Evolutionary conservation across 805 yeast genomes (phyloP).

Genomic region (Candida coquimbonensis): DNA sequence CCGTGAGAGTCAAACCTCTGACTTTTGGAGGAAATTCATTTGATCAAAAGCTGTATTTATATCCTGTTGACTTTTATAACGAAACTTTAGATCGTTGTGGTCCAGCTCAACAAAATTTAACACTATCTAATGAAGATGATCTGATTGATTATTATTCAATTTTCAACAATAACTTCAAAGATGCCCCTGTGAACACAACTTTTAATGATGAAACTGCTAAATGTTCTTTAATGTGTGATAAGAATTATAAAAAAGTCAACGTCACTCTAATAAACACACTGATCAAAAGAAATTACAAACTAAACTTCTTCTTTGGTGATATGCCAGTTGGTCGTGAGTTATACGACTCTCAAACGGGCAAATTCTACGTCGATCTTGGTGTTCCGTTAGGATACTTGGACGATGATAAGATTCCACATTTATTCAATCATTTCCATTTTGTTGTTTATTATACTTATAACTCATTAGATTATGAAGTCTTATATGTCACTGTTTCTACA

Average conservation of each 20-base stretch:
- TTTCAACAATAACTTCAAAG: conserved; percentile 12
- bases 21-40: conserved; percentile 23
- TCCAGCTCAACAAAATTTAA: conserved; percentile 9
- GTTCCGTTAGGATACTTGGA: conserved; percentile 26
- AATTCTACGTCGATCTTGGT: conserved; percentile 23
- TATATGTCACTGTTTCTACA: conserved; percentile 22
- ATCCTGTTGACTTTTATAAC: conserved; percentile 21
- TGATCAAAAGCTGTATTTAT: conserved; percentile 19
- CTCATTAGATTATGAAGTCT: conserved; percentile 19
- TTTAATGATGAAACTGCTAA: conserved; percentile 8
- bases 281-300: conserved; percentile 24
- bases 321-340: conserved; percentile 25
- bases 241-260: conserved; percentile 15
- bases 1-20: conserved; percentile 17
- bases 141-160: not conserved
- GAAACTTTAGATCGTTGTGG: conserved; percentile 17
- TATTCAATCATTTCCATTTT: conserved; percentile 26
- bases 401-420: conserved; percentile 22
- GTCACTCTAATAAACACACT: conserved; percentile 22
- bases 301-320: conserved; percentile 25
- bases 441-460: conserved; percentile 18
- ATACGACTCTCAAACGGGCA: conserved; percentile 22
- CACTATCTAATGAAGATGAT: conserved; percentile 5
- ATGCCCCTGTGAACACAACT: conserved; percentile 18
- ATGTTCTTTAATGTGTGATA: conserved; percentile 16